Evolutionary conservation across 2,329 filamentous ascomycete species (phyloP), one percentile per base, ranked within the genome.

Genomic region (Didymella sp.): DNA sequence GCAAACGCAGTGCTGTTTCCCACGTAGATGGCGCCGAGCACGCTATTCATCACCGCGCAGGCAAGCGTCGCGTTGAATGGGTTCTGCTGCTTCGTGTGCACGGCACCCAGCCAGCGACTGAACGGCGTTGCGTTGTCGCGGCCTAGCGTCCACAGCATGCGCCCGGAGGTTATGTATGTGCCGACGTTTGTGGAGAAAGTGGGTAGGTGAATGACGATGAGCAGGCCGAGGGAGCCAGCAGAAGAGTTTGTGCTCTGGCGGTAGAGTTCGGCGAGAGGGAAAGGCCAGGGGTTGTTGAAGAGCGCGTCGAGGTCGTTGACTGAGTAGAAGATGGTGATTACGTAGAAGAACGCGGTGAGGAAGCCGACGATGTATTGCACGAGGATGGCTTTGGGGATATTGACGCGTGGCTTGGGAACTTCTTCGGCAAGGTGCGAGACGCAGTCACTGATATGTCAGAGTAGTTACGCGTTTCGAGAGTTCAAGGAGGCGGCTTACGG

Each of bases 231-330:
- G 2, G 78, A 75, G 28, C 77, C 79, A 22, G 66, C 76, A 19
- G 66, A 67, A 19, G 70, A 74, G 37, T 74, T 73, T 1, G 78
- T 81, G 5, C 77, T 76, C 71, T 82, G 80, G 21, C 73, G 79
- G 72, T 90, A 91, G 56, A 91, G 87, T 49, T 87, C 84, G 6
- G 86, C 84, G 12, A 90, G 83, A 0, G 89, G 88, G 63, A 87
- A 88, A 3, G 81, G 74, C 28, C 72, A 66, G 58, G 81, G 81
- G 53, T 77, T 76, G 7, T 76, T 69, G 43, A 85, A 78, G 42
- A 87, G 81, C 21, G 80, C 79, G 63, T 85, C 79, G 57, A 87
- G 79, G 66, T 86, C 82, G 51, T 81, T 82, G 61, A 87, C 84
- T 57, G 80, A 75, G 74, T 88, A 88, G 74, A 89, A 74, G 60